These are phyloP conservation scores for Sporothrix mexicana DNA, from an alignment of 2,329 filamentous ascomycete species.

Conservation along the genomic window DNA sequence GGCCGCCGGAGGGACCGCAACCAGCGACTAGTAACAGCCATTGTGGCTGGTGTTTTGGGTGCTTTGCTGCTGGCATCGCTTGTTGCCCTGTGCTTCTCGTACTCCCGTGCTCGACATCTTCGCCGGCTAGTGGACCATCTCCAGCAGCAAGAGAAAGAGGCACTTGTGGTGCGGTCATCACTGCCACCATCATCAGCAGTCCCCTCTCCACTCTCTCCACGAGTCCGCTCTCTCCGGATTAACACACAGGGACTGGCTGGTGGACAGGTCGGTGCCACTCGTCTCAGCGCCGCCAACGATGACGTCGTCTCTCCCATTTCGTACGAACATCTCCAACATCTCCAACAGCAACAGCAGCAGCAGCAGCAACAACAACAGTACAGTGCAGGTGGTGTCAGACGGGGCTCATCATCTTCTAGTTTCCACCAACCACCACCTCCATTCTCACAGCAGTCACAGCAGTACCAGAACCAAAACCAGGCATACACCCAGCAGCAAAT, in stretches of 20 bases:
- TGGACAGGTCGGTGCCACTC: background rate
- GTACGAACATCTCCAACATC: slow-evolving; percentile 13
- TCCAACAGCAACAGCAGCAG: slow-evolving; percentile 5
- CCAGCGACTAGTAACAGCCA: slow-evolving; percentile 31
- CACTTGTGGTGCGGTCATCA: background rate
- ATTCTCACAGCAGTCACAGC: slow-evolving; percentile 3
- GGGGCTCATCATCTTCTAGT: slow-evolving; percentile 26
- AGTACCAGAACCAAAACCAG: background rate
- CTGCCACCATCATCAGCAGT: background rate
- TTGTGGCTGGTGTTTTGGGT: slow-evolving; percentile 34
- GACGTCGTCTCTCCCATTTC: slow-evolving; percentile 29
- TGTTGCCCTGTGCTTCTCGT: slow-evolving; percentile 36
- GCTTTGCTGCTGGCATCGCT: slow-evolving; percentile 35
- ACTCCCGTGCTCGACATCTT: slow-evolving; percentile 34
- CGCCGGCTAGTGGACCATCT: slow-evolving; percentile 34
- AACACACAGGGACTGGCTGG: background rate
- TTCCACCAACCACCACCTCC: slow-evolving; percentile 10
- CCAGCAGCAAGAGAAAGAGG: slow-evolving; percentile 23
- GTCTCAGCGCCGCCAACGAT: slow-evolving; percentile 8
- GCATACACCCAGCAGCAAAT: background rate
- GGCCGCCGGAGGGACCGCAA: background rate
- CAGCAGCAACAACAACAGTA: slow-evolving; percentile 10
- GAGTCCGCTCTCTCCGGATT: slow-evolving; percentile 6
- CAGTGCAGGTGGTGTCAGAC: background rate
- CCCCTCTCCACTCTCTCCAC: background rate